A percentile compares a stretch with the other conserved stretches of the same genome.
Evolutionary conservation across 2,329 filamentous ascomycete genomes (phyloP).

Genomic region (Cladosporium sp.): DNA sequence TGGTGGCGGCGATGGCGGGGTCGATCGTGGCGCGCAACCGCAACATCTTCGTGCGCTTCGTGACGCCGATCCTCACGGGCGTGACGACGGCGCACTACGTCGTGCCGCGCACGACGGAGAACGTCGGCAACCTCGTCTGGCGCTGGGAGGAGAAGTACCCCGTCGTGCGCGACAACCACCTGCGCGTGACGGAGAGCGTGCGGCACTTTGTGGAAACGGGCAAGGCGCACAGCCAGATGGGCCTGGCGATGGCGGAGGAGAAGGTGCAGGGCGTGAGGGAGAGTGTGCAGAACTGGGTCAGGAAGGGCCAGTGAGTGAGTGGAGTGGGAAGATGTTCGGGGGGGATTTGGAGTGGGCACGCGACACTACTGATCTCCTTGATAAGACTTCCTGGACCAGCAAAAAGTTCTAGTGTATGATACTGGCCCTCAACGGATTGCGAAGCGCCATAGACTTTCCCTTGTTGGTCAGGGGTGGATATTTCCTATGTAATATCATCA

Average conservation of each 20-base stretch:
- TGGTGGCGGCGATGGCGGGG: conserved; percentile 91
- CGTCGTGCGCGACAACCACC: conserved; percentile 72
- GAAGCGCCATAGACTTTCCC: too few relatives aligned
- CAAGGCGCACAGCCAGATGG: conserved; percentile 65
- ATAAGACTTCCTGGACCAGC: not conserved
- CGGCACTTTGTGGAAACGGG: conserved; percentile 66
- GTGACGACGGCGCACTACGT: conserved; percentile 77
- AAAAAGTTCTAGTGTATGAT: conserved; percentile 11
- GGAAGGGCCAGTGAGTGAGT: conserved; percentile 55
- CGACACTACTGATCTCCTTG: not conserved
- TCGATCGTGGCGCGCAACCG: conserved; percentile 86
- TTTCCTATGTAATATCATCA: too few relatives aligned
- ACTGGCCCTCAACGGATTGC: conserved; percentile 1
- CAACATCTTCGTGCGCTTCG: conserved; percentile 71
- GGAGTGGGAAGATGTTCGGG: not conserved
- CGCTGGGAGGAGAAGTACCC: conserved; percentile 88
- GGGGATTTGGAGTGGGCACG: not conserved
- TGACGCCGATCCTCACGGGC: conserved; percentile 72
- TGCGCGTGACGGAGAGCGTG: conserved; percentile 63
- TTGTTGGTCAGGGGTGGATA: too few relatives aligned
- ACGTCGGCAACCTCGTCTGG: conserved; percentile 82
- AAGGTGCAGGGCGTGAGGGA: conserved; percentile 72
- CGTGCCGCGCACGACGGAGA: conserved; percentile 82
- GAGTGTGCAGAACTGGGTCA: conserved; percentile 80
- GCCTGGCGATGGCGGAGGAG: conserved; percentile 67